These are phyloP conservation scores for Annona cherimola DNA, from an alignment of 164 flowering plant species.

Conservation along the genomic window DNA sequence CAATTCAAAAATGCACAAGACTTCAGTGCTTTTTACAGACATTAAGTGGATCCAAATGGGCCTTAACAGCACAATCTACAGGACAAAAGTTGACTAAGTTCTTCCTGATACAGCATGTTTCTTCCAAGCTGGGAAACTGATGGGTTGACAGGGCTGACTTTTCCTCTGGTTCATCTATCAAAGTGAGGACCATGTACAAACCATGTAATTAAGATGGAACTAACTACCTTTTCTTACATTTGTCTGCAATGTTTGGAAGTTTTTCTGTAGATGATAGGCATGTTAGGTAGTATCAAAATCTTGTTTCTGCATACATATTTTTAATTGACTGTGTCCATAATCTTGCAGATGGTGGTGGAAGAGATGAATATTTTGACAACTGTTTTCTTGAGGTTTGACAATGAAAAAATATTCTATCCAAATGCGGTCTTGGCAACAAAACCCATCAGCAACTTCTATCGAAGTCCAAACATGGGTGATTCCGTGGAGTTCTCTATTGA, in stretches of 20 bases:
- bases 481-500: conserved; percentile 65
- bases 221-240: neutral
- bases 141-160: neutral
- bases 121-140: neutral
- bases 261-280: neutral
- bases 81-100: neutral
- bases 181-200: neutral
- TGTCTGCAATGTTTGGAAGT: neutral
- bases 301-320: neutral
- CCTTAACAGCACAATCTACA: too few relatives aligned
- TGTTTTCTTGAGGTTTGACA: conserved; percentile 70
- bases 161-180: neutral
- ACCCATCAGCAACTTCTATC: conserved; percentile 77
- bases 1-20: too few relatives aligned
- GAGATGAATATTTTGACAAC: conserved; percentile 88
- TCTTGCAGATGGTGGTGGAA: conserved; percentile 77
- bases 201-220: neutral
- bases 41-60: too few relatives aligned
- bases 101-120: neutral
- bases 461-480: conserved; percentile 86
- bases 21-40: too few relatives aligned
- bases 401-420: conserved; percentile 79
- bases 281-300: neutral
- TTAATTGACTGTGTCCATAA: conserved; percentile 9
- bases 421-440: conserved; percentile 63